Evolutionary conservation across 345 rosid genomes (phyloP), one percentile per base, ranked within the genome.

Genomic region (Durio zibethinus): DNA sequence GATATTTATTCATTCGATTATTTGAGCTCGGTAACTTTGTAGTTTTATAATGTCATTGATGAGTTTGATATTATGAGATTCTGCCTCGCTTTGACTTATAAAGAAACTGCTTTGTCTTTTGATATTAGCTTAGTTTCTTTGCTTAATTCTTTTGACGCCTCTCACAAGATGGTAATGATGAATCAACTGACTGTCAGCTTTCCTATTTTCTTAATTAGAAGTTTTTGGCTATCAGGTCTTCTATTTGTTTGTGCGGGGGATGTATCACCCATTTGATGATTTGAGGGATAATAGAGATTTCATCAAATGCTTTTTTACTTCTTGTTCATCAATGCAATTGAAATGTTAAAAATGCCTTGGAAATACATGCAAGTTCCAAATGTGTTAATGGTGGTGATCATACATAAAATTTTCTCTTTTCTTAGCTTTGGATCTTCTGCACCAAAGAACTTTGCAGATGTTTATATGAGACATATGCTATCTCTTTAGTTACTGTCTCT

Each of bases 351-450:
- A 20, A 65, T 36, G 48, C 70, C 47, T n/a, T 65, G 5, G 5
- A 72, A 72, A 52, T 31, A 45, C 61, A 52, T 52, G 56, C 59
- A 70, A 7, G 40, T 40, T 70, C 31, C 61, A 52, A 33, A 72
- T 53, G 61, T 33, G 62, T 47, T 72, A 29, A 31, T 71, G 43
- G 18, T 0, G 40, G 75, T 72, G 18, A 3, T 31, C 16, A 5
- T 15, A 20, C 21, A 20, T 10, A 10, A 31, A 50, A 0, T 18
- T 69, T 27, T 50, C 29, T 33, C 45, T 31, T 72, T 31, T 52
- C 31, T n/a, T 5, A 18, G 33, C n/a, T 12, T n/a, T 36, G 43
- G 23, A 38, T 65, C 31, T 65, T 65, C 48, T 65, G 71, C 21
- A 65, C 25, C 43, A 35, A 63, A 16, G 43, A 35, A 20, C 3